These are phyloP conservation scores for Leccinum fibrillosum DNA, from an alignment of 768 basidiomycete genomes.

Conservation along the genomic window DNA sequence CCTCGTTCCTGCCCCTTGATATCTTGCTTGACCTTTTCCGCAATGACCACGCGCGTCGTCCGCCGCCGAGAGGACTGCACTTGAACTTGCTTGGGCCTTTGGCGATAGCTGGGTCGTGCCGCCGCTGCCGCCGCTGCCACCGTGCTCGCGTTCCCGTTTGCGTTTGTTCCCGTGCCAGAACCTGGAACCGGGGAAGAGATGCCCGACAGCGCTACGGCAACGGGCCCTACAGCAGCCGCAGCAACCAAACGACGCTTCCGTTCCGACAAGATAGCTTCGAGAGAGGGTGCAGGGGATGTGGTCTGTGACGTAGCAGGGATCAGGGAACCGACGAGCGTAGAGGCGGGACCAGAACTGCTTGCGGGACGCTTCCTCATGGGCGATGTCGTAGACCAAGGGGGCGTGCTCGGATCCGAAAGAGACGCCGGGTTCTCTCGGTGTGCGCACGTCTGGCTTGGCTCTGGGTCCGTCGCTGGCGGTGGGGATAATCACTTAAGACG, in stretches of 20 bases:
- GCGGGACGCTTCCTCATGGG: slow-evolving; percentile 14
- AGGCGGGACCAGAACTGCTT: slow-evolving; percentile 13
- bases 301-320: slow-evolving; percentile 29
- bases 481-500: neutral
- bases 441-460: neutral
- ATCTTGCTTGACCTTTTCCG: no score
- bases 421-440: neutral
- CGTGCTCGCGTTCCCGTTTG: neutral
- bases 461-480: slow-evolving; percentile 1
- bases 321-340: slow-evolving; percentile 11
- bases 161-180: neutral
- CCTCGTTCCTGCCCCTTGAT: no score
- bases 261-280: slow-evolving; percentile 66
- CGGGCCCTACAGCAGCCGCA: slow-evolving; percentile 11
- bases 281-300: slow-evolving; percentile 50
- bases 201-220: neutral
- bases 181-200: neutral
- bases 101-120: slow-evolving; percentile 13
- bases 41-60: no score
- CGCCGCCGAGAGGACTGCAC: slow-evolving; percentile 63
- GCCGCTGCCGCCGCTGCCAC: no score
- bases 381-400: neutral
- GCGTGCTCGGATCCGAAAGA: neutral
- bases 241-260: slow-evolving; percentile 53
- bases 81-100: slow-evolving; percentile 63